Evolutionary conservation across 345 rosid species (phyloP), one percentile per base, ranked within the genome.

Genomic region (thale cress (Arabidopsis thaliana)): DNA sequence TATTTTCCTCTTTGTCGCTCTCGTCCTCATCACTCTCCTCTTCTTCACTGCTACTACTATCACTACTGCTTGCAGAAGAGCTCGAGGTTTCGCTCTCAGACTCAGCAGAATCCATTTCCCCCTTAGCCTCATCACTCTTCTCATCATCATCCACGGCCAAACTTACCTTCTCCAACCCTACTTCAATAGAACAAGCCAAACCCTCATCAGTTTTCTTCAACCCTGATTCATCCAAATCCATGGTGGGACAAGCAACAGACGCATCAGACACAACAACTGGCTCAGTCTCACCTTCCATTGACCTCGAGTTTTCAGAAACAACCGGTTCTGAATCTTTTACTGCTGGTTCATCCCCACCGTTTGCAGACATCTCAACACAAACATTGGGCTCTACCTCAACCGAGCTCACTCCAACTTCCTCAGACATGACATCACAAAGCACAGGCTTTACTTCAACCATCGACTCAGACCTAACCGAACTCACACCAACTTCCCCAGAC

Each of bases 71-170:
- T 10, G 89, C 82, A 8, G 84, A 73, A 1, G 85, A 72, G 53
- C 85, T 79, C 3, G 86, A 85, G 67, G 82, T 56, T 59, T 81
- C 81, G 30, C 80, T 75, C 56, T 83, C 87, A 12, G 88, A 77
- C 62, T 82, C 89, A 13, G 67, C 67, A 61, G 67, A 69, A 73
- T 76, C 49, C 41, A 61, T 42, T 23, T 57, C 79, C 61, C 71
- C 84, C 7, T 74, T 83, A 24, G 12, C 81, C 58, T 69, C 81
- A 59, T 22, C 72, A 57, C 44, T 45, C 60, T 44, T 36, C 46
- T 33, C 66, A 12, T 55, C 83, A 74, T 67, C 70, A 60, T 71
- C 78, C 73, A 32, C 81, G 23, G 50, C 59, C 79, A 86, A 85
- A 67, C 81, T 80, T 42, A 85, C 84, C 66, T 78, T 83, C 40